Conservation (phyloP, 768 basidiomycete species). For the Amanita muscaria region DNA sequence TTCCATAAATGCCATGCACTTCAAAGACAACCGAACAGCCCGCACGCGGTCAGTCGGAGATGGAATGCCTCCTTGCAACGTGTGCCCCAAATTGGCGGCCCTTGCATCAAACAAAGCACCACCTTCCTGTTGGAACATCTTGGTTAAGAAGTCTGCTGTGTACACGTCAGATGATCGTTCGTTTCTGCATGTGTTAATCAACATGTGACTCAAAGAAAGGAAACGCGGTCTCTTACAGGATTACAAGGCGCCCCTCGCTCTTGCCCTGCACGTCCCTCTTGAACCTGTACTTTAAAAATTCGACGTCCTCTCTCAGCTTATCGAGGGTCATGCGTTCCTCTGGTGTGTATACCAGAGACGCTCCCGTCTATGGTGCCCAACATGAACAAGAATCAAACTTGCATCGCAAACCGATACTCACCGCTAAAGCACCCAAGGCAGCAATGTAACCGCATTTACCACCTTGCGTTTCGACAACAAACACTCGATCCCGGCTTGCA, state of each 20-base stretch:
- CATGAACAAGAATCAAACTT: background rate
- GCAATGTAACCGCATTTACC: conserved; percentile 96
- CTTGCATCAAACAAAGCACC: conserved; percentile 86
- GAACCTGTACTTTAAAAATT: conserved; percentile 82
- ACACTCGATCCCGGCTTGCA: conserved; percentile 91
- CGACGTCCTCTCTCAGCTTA: conserved; percentile 73
- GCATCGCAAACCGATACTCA: conserved; percentile 31
- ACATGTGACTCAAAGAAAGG: too few relatives aligned
- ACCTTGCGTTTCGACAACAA: conserved; percentile 97
- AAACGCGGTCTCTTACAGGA: conserved; percentile 70
- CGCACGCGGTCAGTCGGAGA: conserved; percentile 92
- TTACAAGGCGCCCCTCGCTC: conserved; percentile 88
- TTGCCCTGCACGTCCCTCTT: conserved; percentile 79
- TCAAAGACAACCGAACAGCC: conserved; percentile 80
- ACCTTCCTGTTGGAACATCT: conserved; percentile 96
- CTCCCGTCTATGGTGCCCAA: conserved; percentile 62
- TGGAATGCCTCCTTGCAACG: conserved; percentile 91
- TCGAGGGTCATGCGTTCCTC: conserved; percentile 85
- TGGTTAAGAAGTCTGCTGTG: conserved; percentile 84
- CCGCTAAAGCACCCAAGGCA: conserved; percentile 90
- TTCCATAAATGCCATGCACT: conserved; percentile 94
- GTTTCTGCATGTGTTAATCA: conserved; percentile 40
- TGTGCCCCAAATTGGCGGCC: conserved; percentile 94
- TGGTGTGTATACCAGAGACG: conserved; percentile 88
- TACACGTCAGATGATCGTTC: conserved; percentile 85